Conservation (phyloP, 805 yeast species). For the Alloascoidea hylecoeti region DNA sequence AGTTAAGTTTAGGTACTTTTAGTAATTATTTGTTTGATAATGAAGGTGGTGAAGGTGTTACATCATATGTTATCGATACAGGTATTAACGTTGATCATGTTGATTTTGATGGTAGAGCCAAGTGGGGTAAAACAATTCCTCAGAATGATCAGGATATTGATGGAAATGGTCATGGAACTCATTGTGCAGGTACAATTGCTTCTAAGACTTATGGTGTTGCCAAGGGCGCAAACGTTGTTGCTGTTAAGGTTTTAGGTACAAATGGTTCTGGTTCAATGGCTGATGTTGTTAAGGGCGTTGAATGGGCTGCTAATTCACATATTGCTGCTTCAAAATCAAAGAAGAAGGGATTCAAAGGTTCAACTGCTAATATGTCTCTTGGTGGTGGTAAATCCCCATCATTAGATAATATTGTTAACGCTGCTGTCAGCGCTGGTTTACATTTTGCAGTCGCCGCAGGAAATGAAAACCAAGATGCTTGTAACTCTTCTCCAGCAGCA, state of each 20-base stretch:
- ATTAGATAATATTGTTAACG: constrained; percentile 76
- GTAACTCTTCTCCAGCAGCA: constrained; percentile 84
- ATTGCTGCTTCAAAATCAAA: constrained; percentile 32
- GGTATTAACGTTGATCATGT: constrained; percentile 67
- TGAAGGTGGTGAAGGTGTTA: constrained; percentile 72
- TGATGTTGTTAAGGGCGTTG: constrained; percentile 76
- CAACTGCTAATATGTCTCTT: constrained; percentile 85
- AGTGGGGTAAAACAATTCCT: constrained; percentile 79
- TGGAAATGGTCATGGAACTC: constrained; percentile 93
- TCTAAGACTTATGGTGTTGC: constrained; percentile 74
- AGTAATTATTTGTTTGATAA: constrained; percentile 61
- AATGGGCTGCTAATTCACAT: constrained; percentile 68
- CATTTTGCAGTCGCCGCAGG: constrained; percentile 97
- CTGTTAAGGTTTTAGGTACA: constrained; percentile 72
- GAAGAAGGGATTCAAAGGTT: constrained; percentile 63
- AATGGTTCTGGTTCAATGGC: constrained; percentile 78
- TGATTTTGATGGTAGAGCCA: constrained; percentile 75
- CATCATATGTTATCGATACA: constrained; percentile 81
- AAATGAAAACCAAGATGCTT: constrained; percentile 86
- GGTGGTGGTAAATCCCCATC: constrained; percentile 91
- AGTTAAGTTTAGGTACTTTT: constrained; percentile 52
- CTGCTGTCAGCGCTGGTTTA: constrained; percentile 78
- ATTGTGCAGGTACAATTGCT: constrained; percentile 93
- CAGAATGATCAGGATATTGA: constrained; percentile 55
- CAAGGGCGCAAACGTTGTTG: constrained; percentile 63